phyloP scores from a whole-genome alignment of 768 basidiomycete genomes.

The Boletus pseudo-olivaceus region DNA sequence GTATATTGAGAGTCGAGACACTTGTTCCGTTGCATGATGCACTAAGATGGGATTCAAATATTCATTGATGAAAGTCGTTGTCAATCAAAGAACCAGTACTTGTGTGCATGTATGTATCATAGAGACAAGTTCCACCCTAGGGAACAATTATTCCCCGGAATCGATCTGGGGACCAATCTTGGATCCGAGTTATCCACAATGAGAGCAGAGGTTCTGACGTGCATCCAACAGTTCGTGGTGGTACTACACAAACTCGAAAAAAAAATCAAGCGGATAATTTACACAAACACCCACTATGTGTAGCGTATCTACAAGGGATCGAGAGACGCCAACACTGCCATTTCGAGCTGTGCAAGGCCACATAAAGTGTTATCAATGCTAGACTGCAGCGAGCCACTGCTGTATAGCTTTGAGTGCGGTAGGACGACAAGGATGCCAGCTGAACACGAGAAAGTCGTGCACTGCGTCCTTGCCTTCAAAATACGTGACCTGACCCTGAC shows the following conservation, averaged over 20 bases:
- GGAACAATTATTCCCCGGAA: too few species aligned
- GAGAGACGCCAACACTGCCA: neutral
- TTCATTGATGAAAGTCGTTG: neutral
- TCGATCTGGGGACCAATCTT: too few species aligned
- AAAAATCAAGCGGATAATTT: too few species aligned
- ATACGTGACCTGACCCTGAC: constrained; percentile 40
- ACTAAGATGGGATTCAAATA: too few species aligned
- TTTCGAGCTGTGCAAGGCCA: neutral
- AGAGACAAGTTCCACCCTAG: too few species aligned
- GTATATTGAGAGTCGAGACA: neutral
- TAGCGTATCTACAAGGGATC: neutral
- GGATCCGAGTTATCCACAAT: too few species aligned
- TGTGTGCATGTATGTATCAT: neutral
- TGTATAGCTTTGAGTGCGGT: constrained; percentile 47
- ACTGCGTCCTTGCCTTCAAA: constrained; percentile 49
- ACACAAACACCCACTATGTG: neutral
- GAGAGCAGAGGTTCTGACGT: too few species aligned
- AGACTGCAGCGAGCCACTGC: constrained; percentile 35
- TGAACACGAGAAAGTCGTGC: constrained; percentile 52
- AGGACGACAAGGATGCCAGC: constrained; percentile 50
- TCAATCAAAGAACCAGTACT: too few species aligned
- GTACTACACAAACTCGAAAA: too few species aligned
- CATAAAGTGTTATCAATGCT: neutral
- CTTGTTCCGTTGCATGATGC: neutral
- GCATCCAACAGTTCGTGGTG: too few species aligned